Percentiles rank a stretch among this genome's conserved stretches.
phyloP scores from a whole-genome alignment of 176 grass and related monocot species.

The Oryza australiensis region DNA sequence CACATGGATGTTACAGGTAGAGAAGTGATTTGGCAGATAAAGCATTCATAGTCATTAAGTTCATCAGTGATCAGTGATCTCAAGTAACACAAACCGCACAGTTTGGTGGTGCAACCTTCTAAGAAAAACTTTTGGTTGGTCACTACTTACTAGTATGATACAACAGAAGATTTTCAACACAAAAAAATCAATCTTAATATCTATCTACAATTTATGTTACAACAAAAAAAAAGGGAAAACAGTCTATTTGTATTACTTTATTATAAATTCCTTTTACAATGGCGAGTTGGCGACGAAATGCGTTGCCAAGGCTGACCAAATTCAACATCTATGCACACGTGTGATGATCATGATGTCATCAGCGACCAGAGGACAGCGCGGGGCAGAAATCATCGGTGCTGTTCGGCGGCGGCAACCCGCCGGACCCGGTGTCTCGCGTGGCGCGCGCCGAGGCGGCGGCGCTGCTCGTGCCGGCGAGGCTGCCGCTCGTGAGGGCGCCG shows the following conservation, averaged over 20 bases:
- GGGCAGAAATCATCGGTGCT: constrained; percentile 33
- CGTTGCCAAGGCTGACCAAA: background rate
- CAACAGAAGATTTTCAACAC: background rate
- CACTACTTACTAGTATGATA: background rate
- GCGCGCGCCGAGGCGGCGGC: background rate
- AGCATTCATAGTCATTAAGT: background rate
- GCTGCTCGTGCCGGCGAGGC: background rate
- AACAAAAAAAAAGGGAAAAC: background rate
- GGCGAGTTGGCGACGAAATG: no score
- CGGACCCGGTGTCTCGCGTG: background rate
- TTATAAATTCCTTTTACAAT: background rate
- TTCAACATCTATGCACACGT: background rate
- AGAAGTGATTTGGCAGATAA: background rate
- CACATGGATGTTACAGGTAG: background rate
- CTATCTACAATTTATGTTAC: background rate
- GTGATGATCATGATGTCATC: background rate
- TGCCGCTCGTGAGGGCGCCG: constrained; percentile 15
- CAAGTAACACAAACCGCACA: background rate
- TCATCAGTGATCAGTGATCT: background rate
- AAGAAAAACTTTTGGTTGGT: background rate
- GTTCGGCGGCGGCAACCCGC: background rate
- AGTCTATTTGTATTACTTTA: no score
- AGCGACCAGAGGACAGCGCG: constrained; percentile 43
- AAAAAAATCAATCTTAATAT: background rate
- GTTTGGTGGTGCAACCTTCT: background rate